Evolutionary conservation across 768 basidiomycete species (phyloP).

Genomic region (Collybia sp.): DNA sequence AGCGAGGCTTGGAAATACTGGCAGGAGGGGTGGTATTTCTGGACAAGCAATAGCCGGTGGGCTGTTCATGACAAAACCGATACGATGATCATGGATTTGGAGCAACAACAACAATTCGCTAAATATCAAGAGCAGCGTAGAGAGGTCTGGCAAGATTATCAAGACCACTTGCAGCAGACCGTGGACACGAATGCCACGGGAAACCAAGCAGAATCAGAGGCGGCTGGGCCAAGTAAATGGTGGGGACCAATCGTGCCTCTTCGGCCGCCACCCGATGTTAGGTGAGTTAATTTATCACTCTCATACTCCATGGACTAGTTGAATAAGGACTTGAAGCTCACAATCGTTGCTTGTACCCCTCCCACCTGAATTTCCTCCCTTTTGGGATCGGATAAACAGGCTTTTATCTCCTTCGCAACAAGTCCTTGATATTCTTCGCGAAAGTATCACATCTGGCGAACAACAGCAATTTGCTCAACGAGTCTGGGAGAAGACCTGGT

Average conservation of each 20-base stretch:
- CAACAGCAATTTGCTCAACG: constrained; percentile 52
- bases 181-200: constrained; percentile 1
- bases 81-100: constrained; percentile 55
- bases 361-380: constrained; percentile 50
- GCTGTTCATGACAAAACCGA: constrained; percentile 52
- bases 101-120: constrained; percentile 41
- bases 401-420: constrained; percentile 54
- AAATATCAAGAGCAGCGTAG: constrained; percentile 32
- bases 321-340: constrained; percentile 25
- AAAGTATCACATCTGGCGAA: constrained; percentile 53
- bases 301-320: constrained; percentile 1
- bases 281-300: constrained; percentile 21
- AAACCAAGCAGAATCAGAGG: constrained; percentile 11
- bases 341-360: constrained; percentile 53
- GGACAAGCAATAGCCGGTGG: constrained; percentile 52
- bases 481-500: constrained; percentile 61
- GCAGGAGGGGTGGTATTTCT: constrained; percentile 76
- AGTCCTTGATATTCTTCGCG: constrained; percentile 44
- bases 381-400: constrained; percentile 47
- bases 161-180: constrained; percentile 33
- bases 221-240: constrained; percentile 24
- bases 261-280: constrained; percentile 32
- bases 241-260: constrained; percentile 37
- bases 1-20: constrained; percentile 47
- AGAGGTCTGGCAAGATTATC: constrained; percentile 47